Evolutionary conservation across 768 basidiomycete species (phyloP).

Genomic region (Mycena vitilis): DNA sequence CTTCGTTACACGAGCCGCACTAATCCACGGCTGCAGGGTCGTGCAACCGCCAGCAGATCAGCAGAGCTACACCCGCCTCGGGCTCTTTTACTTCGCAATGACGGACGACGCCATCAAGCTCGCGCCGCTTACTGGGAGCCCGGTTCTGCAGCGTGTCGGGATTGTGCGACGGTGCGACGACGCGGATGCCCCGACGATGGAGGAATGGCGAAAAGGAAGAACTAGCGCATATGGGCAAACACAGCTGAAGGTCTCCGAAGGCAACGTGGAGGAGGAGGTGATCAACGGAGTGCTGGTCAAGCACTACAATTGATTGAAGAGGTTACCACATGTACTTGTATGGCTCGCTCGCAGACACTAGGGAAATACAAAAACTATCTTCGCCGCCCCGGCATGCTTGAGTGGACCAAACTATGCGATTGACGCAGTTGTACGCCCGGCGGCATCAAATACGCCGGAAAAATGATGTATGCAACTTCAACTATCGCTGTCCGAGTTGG

Average conservation of each 20-base stretch:
- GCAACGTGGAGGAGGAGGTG: constrained; percentile 64
- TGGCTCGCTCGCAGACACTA: too few relatives aligned
- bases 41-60: constrained; percentile 70
- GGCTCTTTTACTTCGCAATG: constrained; percentile 69
- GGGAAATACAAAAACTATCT: too few relatives aligned
- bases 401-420: too few relatives aligned
- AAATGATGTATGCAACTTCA: too few relatives aligned
- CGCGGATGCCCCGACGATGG: constrained; percentile 61
- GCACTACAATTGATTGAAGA: constrained; percentile 65
- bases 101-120: constrained; percentile 63
- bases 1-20: not conserved
- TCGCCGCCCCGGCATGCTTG: too few relatives aligned
- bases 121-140: constrained; percentile 58
- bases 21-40: constrained; percentile 50
- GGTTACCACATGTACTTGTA: too few relatives aligned
- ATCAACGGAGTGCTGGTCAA: constrained; percentile 66
- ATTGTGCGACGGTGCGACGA: constrained; percentile 52
- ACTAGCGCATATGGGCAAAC: constrained; percentile 64
- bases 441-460: too few relatives aligned
- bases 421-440: too few relatives aligned
- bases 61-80: constrained; percentile 59
- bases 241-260: constrained; percentile 54
- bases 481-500: too few relatives aligned
- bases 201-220: constrained; percentile 62
- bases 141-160: constrained; percentile 59